Conservation (phyloP, 2,329 filamentous ascomycete species). For the Amesomyces nigricolor region DNA sequence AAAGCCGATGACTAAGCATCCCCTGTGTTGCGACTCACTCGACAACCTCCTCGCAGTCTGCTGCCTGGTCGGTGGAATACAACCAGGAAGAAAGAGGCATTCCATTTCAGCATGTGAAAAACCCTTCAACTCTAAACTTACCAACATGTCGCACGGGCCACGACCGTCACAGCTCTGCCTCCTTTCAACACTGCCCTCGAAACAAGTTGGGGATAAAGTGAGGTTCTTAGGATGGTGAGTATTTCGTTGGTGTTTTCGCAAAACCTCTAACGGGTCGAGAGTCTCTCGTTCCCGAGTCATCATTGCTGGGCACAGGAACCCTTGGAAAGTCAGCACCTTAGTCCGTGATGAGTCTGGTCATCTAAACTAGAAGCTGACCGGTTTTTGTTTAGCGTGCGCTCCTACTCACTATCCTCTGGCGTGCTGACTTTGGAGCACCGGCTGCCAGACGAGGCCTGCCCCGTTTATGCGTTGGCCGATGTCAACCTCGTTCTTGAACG, state of each 20-base stretch:
- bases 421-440: conserved; percentile 64
- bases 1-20: neutral
- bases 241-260: conserved; percentile 3
- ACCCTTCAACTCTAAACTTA: neutral
- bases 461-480: conserved; percentile 56
- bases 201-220: conserved; percentile 65
- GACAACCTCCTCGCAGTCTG: no score
- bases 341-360: no score
- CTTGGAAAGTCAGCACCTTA: no score
- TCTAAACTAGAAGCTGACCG: conserved; percentile 9
- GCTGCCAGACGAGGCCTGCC: conserved; percentile 44
- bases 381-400: conserved; percentile 39
- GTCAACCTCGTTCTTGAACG: conserved; percentile 64
- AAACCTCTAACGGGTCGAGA: neutral
- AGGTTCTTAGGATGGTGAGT: conserved; percentile 87
- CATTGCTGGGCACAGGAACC: no score
- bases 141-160: conserved; percentile 51
- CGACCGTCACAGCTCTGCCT: conserved; percentile 60
- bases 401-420: conserved; percentile 50
- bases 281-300: no score
- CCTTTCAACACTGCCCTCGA: conserved; percentile 52
- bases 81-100: no score
- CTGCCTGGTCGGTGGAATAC: no score
- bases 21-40: no score
- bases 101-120: neutral